These are phyloP conservation scores for Ananas comosus DNA, from an alignment of 176 grass and related monocot species.

Conservation along the genomic window DNA sequence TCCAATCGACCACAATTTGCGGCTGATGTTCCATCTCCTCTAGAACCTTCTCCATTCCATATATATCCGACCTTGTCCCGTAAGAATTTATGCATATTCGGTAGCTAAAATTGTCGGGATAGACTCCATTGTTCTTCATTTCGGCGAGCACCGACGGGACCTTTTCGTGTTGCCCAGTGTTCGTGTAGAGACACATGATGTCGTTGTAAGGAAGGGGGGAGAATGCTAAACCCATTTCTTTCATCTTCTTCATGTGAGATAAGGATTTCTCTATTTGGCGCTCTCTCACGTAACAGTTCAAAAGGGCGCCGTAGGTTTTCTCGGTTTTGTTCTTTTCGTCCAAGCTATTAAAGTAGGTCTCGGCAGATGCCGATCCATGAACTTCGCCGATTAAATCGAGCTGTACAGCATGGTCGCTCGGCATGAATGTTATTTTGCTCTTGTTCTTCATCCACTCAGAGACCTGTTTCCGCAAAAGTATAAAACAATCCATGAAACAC, in stretches of 20 bases:
- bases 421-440: conserved; percentile 41
- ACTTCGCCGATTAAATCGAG: conserved; percentile 68
- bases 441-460: conserved; percentile 73
- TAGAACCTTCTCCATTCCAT: conserved; percentile 58
- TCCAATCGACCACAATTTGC: conserved; percentile 81
- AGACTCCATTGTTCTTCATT: conserved; percentile 59
- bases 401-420: conserved; percentile 66
- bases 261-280: conserved; percentile 44
- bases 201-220: conserved; percentile 55
- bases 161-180: conserved; percentile 59
- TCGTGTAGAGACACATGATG: conserved; percentile 76
- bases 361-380: conserved; percentile 42
- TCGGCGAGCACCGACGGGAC: conserved; percentile 58
- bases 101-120: conserved; percentile 83
- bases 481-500: neutral
- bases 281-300: conserved; percentile 74
- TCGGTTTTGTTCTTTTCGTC: conserved; percentile 47
- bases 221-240: conserved; percentile 45
- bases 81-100: conserved; percentile 80
- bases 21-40: conserved; percentile 88
- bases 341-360: conserved; percentile 60
- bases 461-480: conserved; percentile 32
- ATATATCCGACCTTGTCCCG: conserved; percentile 53
- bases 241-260: conserved; percentile 75
- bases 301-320: conserved; percentile 63